phyloP scores from a whole-genome alignment of 2,329 filamentous ascomycete species.

The Fusarium pseudonygamai region DNA sequence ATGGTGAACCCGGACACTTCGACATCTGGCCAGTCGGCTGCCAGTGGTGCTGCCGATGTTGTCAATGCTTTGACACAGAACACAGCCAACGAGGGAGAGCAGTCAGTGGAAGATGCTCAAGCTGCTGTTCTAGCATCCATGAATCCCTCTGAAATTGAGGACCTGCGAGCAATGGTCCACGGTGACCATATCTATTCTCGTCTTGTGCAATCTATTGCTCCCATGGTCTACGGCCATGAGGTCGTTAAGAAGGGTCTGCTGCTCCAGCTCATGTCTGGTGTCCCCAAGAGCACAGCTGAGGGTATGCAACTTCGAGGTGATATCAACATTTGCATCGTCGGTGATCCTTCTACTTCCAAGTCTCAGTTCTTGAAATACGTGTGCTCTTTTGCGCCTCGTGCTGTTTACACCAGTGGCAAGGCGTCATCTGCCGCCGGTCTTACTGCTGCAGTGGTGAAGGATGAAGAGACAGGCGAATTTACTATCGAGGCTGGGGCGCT shows the following conservation, averaged over 20 bases:
- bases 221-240: constrained; percentile 96
- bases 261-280: constrained; percentile 94
- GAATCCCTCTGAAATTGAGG: constrained; percentile 87
- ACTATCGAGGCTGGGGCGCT: constrained; percentile 98
- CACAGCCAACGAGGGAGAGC: constrained; percentile 71
- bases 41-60: constrained; percentile 75
- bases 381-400: constrained; percentile 93
- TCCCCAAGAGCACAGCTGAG: constrained; percentile 89
- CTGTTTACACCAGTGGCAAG: constrained; percentile 97
- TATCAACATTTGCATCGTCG: constrained; percentile 98
- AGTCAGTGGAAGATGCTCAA: constrained; percentile 85
- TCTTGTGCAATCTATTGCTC: constrained; percentile 91
- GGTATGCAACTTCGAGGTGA: constrained; percentile 96
- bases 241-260: constrained; percentile 98
- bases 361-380: constrained; percentile 99
- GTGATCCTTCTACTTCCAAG: constrained; percentile 96
- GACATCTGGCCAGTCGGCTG: constrained; percentile 78
- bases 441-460: constrained; percentile 95
- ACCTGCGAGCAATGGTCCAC: constrained; percentile 92
- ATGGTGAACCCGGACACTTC: constrained; percentile 94
- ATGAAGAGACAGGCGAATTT: constrained; percentile 98
- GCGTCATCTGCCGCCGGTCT: constrained; percentile 97
- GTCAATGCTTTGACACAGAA: constrained; percentile 77
- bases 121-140: constrained; percentile 87
- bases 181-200: constrained; percentile 94